Conservation (phyloP, 371 early-diverging fungal species). For the Mucor saturninus region DNA sequence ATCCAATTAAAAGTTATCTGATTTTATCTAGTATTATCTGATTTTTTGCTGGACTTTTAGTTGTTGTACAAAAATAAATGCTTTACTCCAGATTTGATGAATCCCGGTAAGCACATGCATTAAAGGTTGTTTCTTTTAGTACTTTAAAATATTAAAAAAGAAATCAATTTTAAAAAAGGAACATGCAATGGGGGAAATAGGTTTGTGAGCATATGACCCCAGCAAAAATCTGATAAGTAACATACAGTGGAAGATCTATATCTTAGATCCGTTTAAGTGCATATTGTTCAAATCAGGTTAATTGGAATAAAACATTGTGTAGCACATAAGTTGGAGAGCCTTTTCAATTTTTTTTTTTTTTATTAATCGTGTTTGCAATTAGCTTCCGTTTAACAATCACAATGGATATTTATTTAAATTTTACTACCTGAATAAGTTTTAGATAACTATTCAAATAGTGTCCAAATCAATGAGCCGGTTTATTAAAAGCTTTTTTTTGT, state of each 20-base stretch:
- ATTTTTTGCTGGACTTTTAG: not conserved
- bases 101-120: not conserved
- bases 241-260: not conserved
- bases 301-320: not conserved
- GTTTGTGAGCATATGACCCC: not conserved
- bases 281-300: not conserved
- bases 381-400: not conserved
- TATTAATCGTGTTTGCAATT: not conserved
- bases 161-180: not conserved
- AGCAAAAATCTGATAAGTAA: not conserved
- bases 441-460: too few relatives aligned
- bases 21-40: constrained; percentile 5
- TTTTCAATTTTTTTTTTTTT: not conserved
- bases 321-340: not conserved
- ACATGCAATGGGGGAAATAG: not conserved
- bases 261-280: constrained; percentile 2
- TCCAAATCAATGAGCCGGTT: too few relatives aligned
- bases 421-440: too few relatives aligned
- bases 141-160: not conserved
- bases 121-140: not conserved
- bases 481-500: too few relatives aligned
- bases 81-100: not conserved
- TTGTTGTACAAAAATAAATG: not conserved
- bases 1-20: constrained; percentile 2
- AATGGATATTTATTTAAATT: too few relatives aligned